These are phyloP conservation scores for Axilococcus clingmanii DNA, from an alignment of 139 green algal species.

Conservation along the genomic window DNA sequence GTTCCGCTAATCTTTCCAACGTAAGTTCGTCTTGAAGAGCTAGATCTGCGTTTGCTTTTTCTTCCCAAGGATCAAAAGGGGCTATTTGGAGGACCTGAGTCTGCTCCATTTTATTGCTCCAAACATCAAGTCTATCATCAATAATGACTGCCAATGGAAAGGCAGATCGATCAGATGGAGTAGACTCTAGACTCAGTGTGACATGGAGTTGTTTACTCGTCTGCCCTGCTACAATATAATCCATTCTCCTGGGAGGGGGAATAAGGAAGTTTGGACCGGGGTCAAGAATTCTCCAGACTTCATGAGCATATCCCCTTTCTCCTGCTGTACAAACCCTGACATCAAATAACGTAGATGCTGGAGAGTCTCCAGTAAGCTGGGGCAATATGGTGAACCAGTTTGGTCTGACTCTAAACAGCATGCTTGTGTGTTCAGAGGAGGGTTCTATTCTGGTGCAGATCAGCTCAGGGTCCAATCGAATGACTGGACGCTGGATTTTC, in stretches of 20 bases:
- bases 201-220: background rate
- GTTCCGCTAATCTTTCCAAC: too few relatives aligned
- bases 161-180: slow-evolving; percentile 1
- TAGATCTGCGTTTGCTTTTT: too few relatives aligned
- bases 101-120: background rate
- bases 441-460: slow-evolving; percentile 71
- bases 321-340: slow-evolving; percentile 76
- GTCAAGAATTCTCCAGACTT: slow-evolving; percentile 80
- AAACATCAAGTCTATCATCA: slow-evolving; percentile 73
- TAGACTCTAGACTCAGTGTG: background rate
- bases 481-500: slow-evolving; percentile 57
- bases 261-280: slow-evolving; percentile 43
- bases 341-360: slow-evolving; percentile 41
- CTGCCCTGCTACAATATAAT: background rate
- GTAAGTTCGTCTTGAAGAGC: too few relatives aligned
- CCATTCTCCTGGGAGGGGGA: slow-evolving; percentile 6
- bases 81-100: background rate
- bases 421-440: slow-evolving; percentile 36
- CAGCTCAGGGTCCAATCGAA: slow-evolving; percentile 34
- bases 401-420: slow-evolving; percentile 61
- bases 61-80: background rate
- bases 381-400: slow-evolving; percentile 44
- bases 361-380: slow-evolving; percentile 33
- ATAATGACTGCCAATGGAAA: slow-evolving; percentile 68
- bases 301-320: slow-evolving; percentile 68